A percentile compares a stretch with the other conserved stretches of the same genome.
These are phyloP conservation scores for Balakata baccata DNA, from an alignment of 345 rosid genomes.

Conservation along the genomic window DNA sequence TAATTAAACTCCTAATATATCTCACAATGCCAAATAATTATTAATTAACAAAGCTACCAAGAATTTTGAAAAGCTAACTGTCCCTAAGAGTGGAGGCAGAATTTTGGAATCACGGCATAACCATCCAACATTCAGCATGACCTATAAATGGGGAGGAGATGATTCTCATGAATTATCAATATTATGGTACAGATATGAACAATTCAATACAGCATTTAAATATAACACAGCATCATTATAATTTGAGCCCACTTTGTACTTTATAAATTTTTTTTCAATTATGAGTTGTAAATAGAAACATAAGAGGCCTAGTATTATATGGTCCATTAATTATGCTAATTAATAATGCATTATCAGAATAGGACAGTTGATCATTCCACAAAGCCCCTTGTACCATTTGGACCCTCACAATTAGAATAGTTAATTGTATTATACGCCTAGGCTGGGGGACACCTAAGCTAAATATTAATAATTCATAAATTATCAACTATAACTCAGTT, in stretches of 20 bases:
- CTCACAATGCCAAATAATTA: too few relatives aligned
- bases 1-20: too few relatives aligned
- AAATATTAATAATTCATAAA: too few relatives aligned
- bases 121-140: not conserved
- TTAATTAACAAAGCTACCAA: not conserved
- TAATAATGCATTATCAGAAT: too few relatives aligned
- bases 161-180: not conserved
- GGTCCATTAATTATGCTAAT: too few relatives aligned
- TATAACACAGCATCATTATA: not conserved
- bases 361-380: too few relatives aligned
- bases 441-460: too few relatives aligned
- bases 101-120: not conserved
- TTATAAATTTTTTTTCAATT: not conserved
- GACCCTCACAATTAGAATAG: too few relatives aligned
- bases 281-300: not conserved
- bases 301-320: too few relatives aligned
- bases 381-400: too few relatives aligned
- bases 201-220: not conserved
- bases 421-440: too few relatives aligned
- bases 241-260: not conserved
- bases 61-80: not conserved
- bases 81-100: constrained; percentile 2
- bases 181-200: not conserved
- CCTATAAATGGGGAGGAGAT: not conserved
- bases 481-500: too few relatives aligned